Percentiles rank a stretch among this genome's conserved stretches.
Conservation (phyloP, 169 alveolate genomes). For the Plasmodium gonderi region DNA sequence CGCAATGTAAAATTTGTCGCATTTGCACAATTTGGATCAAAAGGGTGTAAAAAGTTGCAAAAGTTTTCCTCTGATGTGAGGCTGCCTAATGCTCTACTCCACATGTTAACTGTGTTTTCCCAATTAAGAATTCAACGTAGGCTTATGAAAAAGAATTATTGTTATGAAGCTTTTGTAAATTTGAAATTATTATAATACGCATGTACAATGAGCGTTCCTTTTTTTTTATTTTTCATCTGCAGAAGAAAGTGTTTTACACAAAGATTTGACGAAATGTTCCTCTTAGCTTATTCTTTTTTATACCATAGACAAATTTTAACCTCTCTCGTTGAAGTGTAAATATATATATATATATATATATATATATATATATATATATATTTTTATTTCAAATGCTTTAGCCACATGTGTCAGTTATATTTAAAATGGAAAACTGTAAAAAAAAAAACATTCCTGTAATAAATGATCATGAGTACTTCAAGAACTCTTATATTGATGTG, state of each 20-base stretch:
- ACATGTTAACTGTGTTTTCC: too few species aligned
- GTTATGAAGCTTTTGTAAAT: background rate
- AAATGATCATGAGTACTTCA: slow-evolving; percentile 10
- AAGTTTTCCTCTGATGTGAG: too few species aligned
- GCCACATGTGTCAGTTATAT: background rate
- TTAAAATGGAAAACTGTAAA: slow-evolving; percentile 27
- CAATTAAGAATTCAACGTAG: too few species aligned
- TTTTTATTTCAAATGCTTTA: background rate
- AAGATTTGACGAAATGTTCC: background rate
- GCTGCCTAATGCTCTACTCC: too few species aligned
- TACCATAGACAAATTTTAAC: background rate
- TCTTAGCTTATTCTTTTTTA: background rate
- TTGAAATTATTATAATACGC: background rate
- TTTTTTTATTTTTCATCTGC: background rate
- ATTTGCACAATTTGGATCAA: too few species aligned
- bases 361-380: too few species aligned
- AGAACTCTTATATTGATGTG: slow-evolving; percentile 20
- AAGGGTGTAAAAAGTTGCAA: too few species aligned
- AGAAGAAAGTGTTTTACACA: background rate
- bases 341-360: too few species aligned
- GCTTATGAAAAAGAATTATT: background rate
- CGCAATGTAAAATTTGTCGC: too few species aligned
- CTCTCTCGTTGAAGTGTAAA: too few species aligned
- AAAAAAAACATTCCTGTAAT: slow-evolving; percentile 5
- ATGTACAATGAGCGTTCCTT: background rate